Evolutionary conservation across 2,329 filamentous ascomycete species (phyloP).

Genomic region (Gaeumannomyces sp.): DNA sequence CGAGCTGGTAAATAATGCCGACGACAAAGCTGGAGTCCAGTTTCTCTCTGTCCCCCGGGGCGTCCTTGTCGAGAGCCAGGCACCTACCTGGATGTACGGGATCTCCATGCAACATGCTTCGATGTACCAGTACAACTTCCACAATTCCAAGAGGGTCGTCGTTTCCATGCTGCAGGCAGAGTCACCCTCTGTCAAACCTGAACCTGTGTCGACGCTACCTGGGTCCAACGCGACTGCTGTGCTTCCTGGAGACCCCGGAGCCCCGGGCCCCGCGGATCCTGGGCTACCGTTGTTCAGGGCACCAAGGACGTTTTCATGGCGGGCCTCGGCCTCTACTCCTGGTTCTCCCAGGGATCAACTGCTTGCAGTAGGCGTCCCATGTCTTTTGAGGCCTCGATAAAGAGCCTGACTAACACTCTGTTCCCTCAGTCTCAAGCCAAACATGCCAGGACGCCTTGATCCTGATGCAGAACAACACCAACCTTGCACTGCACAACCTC

Average conservation of each 20-base stretch:
- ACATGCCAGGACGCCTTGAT: slow-evolving; percentile 22
- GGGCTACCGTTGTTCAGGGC: slow-evolving; percentile 7
- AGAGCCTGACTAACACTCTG: neutral
- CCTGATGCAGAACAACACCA: slow-evolving; percentile 18
- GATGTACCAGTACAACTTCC: slow-evolving; percentile 42
- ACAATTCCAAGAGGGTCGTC: slow-evolving; percentile 38
- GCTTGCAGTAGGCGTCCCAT: neutral
- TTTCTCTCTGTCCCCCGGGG: slow-evolving; percentile 28
- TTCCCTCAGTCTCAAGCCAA: slow-evolving; percentile 13
- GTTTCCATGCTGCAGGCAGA: slow-evolving; percentile 37
- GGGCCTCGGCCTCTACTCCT: slow-evolving; percentile 7
- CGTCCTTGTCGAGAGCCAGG: slow-evolving; percentile 21
- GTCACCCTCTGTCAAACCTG: slow-evolving; percentile 41
- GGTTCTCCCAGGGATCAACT: slow-evolving; percentile 11
- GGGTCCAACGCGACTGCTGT: slow-evolving; percentile 25
- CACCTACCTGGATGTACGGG: slow-evolving; percentile 28
- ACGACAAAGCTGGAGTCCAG: slow-evolving; percentile 21
- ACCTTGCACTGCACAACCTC: slow-evolving; percentile 21
- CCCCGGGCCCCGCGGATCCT: neutral
- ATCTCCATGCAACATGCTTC: slow-evolving; percentile 40
- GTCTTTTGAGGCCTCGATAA: neutral
- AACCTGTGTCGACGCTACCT: slow-evolving; percentile 31
- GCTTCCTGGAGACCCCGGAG: slow-evolving; percentile 9
- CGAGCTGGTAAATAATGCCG: neutral
- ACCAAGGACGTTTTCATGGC: slow-evolving; percentile 14